Evolutionary conservation across 768 basidiomycete species (phyloP), one percentile per base, ranked within the genome.

Genomic region (Nevesoporus exiguus): DNA sequence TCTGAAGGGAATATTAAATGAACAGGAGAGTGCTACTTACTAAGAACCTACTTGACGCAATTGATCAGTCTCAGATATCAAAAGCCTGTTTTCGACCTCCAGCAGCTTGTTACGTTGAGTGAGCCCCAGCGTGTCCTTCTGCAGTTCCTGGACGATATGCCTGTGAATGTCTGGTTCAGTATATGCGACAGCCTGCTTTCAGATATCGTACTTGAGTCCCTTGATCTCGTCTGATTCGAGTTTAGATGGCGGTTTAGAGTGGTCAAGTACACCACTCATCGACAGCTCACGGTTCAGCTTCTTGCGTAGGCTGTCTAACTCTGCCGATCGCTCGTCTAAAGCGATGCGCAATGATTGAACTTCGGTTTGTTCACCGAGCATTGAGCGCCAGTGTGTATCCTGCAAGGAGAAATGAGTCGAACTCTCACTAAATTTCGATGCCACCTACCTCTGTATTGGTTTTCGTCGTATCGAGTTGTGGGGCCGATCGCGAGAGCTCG

Each of bases 121-220:
- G 1, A 80, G 67, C 24, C 77, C 72, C 3, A 82, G 65, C 61
- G 83, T 90, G 71, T 97, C 94, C 61, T 88, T 87, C 64, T 90
- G 89, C 37, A 97, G 76, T 61, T 93, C 89, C 65, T 91, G 87
- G 21, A 97, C 83, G 62, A 97, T 91, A 63, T 92, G 86, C 71
- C 90, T 91, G 56, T 1, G 17, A 49, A 47, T 15, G 10, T 24
- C 13, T 19, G 19, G 46, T 17, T 56, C 43, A 65, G 37, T 49
- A 49, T 17, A 31, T 7, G 7, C 10, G 40, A 29, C 13, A 25
- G 21, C n/a, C 14, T 34, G 39, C 31, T 37, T 29, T 44, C 9
- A 46, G 24, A 27, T 19, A 51, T 43, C 55, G 24, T 66, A 91
- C 90, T 94, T 94, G 37, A 95, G 79, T 8, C 93, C 93, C 13